Base-by-base conservation (phyloP, 768 basidiomycete genomes). In the Auriscalpium orientale region DNA sequence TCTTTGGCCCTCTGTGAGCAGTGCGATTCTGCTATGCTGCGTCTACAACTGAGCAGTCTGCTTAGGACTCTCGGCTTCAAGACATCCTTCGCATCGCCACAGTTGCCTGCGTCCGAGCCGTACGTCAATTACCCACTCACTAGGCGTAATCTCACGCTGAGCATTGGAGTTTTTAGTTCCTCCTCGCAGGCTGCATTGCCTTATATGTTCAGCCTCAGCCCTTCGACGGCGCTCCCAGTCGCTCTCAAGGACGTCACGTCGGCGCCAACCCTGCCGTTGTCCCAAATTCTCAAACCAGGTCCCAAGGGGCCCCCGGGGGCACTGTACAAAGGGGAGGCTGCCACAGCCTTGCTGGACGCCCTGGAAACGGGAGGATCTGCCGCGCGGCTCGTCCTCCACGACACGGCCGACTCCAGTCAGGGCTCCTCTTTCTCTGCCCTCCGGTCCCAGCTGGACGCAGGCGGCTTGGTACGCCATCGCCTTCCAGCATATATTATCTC, bases 1-100 rank as follows among this genome's bases (percentile, higher is more conserved):
- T 62, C n/a, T 62, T 62, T 53, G 61, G 61, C 3, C 61, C 61
- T n/a, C 53, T 62, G 61, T 62, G 37, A 38, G 61, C 22, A n/a
- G 16, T 12, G n/a, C 44, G n/a, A 3, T 13, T 18, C 38, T 40
- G 9, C n/a, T 46, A 22, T 15, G 4, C 49, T 15, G 33, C 37
- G 21, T 20, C 18, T 61, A 45, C 56, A 40, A 16, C 12, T 33
- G 13, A 22, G 6, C 21, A 44, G 15, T 6, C 22, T 15, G 8
- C 20, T 37, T 16, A 62, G 61, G 20, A 28, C 59, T 21, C 60
- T 54, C n/a, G 60, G 58, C 37, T 13, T 46, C 35, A 33, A 43
- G 37, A n/a, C 53, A n/a, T 48, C 18, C 20, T 43, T 43, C 18
- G 8, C 18, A 46, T 16, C 38, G 35, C 16, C 22, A 22, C 18